Evolutionary conservation across 2,329 filamentous ascomycete species (phyloP).

Genomic region (Chrysoporthe puriensis): DNA sequence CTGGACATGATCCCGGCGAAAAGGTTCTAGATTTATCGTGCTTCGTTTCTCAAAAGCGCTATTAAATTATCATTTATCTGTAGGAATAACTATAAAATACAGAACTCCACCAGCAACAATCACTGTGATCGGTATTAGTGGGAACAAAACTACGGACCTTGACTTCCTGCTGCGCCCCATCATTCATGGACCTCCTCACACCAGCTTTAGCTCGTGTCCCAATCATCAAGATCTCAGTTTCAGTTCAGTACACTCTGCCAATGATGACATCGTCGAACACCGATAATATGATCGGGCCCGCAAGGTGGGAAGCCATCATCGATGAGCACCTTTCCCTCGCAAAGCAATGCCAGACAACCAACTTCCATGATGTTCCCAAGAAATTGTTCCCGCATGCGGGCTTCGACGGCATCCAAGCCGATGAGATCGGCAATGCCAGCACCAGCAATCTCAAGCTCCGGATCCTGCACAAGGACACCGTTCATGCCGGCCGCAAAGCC

Average conservation of each 20-base stretch:
- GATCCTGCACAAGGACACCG: conserved; percentile 1
- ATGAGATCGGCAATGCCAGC: background rate
- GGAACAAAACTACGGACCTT: background rate
- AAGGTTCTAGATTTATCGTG: background rate
- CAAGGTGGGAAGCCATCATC: background rate
- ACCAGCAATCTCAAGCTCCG: background rate
- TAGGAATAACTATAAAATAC: background rate
- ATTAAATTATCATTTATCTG: background rate
- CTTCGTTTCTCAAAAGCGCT: background rate
- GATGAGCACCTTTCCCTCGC: conserved; percentile 11
- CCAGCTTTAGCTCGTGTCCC: too few relatives aligned
- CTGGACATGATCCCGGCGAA: too few relatives aligned
- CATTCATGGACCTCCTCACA: background rate
- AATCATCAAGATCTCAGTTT: background rate
- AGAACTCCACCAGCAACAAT: background rate
- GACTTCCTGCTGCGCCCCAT: too few relatives aligned
- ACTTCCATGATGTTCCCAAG: background rate
- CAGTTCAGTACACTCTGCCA: background rate
- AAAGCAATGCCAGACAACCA: background rate
- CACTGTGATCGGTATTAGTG: background rate
- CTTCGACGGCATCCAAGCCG: background rate
- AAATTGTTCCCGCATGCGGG: background rate
- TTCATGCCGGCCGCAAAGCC: conserved; percentile 8
- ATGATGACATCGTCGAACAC: background rate
- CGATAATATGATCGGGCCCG: background rate